Evolutionary conservation across 2,329 filamentous ascomycete species (phyloP).

Genomic region (Penicillium sp.): DNA sequence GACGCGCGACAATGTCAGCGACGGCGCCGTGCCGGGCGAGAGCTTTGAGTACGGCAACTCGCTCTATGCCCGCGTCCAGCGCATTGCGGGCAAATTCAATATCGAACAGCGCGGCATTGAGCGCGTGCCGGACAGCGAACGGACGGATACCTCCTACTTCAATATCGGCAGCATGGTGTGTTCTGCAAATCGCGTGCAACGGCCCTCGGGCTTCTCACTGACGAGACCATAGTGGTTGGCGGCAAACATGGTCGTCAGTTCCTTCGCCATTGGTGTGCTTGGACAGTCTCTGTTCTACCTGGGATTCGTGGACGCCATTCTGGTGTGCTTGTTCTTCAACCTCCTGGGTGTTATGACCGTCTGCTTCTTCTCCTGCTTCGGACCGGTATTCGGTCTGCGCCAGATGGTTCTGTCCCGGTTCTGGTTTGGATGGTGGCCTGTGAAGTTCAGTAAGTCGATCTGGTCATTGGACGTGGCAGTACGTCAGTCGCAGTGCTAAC

Average conservation of each 20-base stretch:
- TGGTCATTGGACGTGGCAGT: too few relatives aligned
- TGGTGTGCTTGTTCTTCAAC: slow-evolving; percentile 73
- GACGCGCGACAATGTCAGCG: slow-evolving; percentile 14
- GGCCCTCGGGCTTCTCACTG: slow-evolving; percentile 20
- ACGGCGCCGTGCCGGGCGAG: slow-evolving; percentile 56
- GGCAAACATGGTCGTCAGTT: slow-evolving; percentile 73
- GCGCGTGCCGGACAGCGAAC: slow-evolving; percentile 67
- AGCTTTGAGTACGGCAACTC: slow-evolving; percentile 57
- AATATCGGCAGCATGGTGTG: slow-evolving; percentile 71
- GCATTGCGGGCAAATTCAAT: slow-evolving; percentile 61
- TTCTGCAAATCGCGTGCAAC: slow-evolving; percentile 18
- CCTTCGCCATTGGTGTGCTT: slow-evolving; percentile 71
- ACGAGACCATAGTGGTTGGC: slow-evolving; percentile 62
- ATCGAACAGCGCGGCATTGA: slow-evolving; percentile 75
- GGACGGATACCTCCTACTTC: slow-evolving; percentile 61
- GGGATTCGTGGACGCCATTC: slow-evolving; percentile 68
- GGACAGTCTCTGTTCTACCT: slow-evolving; percentile 66
- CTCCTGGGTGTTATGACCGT: slow-evolving; percentile 69
- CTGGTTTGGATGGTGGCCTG: slow-evolving; percentile 70
- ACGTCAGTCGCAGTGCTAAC: too few relatives aligned
- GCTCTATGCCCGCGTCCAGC: slow-evolving; percentile 58
- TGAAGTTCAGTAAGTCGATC: slow-evolving; percentile 61
- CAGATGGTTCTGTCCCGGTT: slow-evolving; percentile 79
- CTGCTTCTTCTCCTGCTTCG: slow-evolving; percentile 74
- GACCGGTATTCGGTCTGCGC: slow-evolving; percentile 68